Evolutionary conservation across 2,329 filamentous ascomycete species (phyloP).

Genomic region (Davidsoniella australis): DNA sequence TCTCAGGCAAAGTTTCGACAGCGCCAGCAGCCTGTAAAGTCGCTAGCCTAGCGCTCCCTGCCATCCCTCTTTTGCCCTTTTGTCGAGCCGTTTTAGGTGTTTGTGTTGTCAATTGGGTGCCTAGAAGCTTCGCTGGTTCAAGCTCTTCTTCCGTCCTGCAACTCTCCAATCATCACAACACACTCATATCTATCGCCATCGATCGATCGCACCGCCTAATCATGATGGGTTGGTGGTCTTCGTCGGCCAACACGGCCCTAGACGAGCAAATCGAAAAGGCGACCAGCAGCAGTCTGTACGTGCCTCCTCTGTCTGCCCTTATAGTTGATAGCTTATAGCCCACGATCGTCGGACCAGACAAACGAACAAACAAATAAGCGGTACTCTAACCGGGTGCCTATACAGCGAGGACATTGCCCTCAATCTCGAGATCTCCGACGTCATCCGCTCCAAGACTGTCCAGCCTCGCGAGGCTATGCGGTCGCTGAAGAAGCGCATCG

Average conservation of each 20-base stretch:
- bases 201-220: constrained; percentile 16
- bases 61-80: constrained; percentile 1
- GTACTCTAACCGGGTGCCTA: background rate
- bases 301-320: constrained; percentile 1
- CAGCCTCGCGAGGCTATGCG: constrained; percentile 97
- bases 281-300: constrained; percentile 82
- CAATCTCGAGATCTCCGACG: constrained; percentile 94
- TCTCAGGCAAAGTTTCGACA: too few relatives aligned
- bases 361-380: constrained; percentile 15
- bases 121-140: background rate
- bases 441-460: constrained; percentile 93
- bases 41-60: background rate
- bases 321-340: background rate
- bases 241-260: constrained; percentile 72
- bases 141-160: background rate
- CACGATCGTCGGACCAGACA: background rate
- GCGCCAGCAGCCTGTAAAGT: background rate
- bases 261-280: constrained; percentile 96
- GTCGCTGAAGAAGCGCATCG: constrained; percentile 81
- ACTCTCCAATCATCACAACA: background rate
- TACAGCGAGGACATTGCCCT: constrained; percentile 83
- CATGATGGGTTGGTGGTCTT: constrained; percentile 94
- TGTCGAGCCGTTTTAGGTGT: too few relatives aligned
- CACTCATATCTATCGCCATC: background rate
- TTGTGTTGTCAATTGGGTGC: background rate